Evolutionary conservation across 202 grass and related monocot genomes (phyloP), one percentile per base, ranked within the genome.

Genomic region (Zizania palustris): DNA sequence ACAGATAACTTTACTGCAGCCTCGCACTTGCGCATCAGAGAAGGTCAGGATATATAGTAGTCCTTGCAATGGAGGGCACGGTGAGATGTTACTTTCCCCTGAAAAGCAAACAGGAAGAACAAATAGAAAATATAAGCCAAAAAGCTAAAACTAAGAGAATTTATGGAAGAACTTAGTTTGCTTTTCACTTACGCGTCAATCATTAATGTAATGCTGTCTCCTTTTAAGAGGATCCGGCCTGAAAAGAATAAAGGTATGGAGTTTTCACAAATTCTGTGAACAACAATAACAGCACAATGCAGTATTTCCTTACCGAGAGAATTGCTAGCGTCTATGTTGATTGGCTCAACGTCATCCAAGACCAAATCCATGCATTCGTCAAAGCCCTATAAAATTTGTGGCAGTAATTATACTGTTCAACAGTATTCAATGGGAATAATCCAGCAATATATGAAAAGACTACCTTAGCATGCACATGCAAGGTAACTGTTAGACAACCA

Each of bases 321-420:
- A 56, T 90, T 93, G 5, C 74, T 87, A n/a, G 90, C 87, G 35
- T 87, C 78, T 36, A 85, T 55, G 41, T 90, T 93, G 67, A 89
- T 85, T 73, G 85, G 84, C 71, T 90, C 87, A 4, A 87, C 81
- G 64, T 93, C 90, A 79, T 93, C 87, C 46, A 93, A 71, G 63
- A 90, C 82, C 74, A 90, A 77, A 74, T 93, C 90, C 90, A 90
- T 87, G 84, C 90, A 90, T 79, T 90, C 84, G 11, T 88, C 84
- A 85, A 93, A 90, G 59, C 81, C 84, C 90, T 93, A 63, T 68
- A 84, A 11, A 64, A 76, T 14, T 7, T 15, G 63, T 10, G 34
- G 45, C 9, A 65, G 67, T 66, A 18, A 84, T 40, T 54, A 70
- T 20, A 40, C 48, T 76, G 39, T 59, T 60, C 34, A 84, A 55